Evolutionary conservation across 75 land plant species (phyloP).

Genomic region (Sequoia sempervirens): DNA sequence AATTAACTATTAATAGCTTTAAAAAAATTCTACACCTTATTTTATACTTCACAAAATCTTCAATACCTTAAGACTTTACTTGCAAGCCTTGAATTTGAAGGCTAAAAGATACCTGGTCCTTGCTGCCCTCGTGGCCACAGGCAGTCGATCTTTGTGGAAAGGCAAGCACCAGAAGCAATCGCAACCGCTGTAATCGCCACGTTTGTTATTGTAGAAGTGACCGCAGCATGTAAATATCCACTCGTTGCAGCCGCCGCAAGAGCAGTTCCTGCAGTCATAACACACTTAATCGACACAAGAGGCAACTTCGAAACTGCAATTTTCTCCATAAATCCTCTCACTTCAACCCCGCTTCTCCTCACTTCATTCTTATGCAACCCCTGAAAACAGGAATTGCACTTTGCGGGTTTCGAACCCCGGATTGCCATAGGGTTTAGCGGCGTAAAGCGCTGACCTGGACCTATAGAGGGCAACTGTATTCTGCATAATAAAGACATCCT

Average conservation of each 20-base stretch:
- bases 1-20: too few species aligned
- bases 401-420: constrained; percentile 3
- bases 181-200: constrained; percentile 79
- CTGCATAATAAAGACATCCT: background rate
- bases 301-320: constrained; percentile 8
- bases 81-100: background rate
- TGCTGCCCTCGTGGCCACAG: constrained; percentile 60
- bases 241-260: constrained; percentile 15
- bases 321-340: background rate
- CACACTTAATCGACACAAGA: constrained; percentile 21
- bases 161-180: constrained; percentile 83
- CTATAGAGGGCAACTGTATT: background rate
- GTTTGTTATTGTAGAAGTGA: constrained; percentile 58
- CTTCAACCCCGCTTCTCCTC: background rate
- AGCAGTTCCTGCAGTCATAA: constrained; percentile 32
- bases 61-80: too few species aligned
- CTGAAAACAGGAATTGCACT: background rate
- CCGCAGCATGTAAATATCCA: constrained; percentile 42
- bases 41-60: too few species aligned
- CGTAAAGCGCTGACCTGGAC: background rate
- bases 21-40: too few species aligned
- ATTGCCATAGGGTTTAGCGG: background rate
- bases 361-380: background rate
- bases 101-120: constrained; percentile 35
- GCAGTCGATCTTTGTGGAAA: constrained; percentile 74